A percentile compares a stretch with the other conserved stretches of the same genome.
Evolutionary conservation across 768 basidiomycete species (phyloP).

Genomic region (Suillus alpinus): DNA sequence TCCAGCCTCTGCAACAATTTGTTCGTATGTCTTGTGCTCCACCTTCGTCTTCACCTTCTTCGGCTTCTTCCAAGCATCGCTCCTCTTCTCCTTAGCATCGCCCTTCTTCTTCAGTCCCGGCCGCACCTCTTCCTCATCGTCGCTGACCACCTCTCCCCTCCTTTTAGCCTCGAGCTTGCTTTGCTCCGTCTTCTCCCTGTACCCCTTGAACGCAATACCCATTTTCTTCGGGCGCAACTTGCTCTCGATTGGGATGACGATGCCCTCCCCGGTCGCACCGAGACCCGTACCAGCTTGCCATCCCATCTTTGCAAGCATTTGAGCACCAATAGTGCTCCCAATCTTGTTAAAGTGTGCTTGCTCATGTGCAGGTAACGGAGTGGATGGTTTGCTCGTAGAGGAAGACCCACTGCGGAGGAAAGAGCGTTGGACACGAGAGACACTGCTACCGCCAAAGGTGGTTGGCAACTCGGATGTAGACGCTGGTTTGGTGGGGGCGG

Average conservation of each 20-base stretch:
- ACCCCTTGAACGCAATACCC: constrained; percentile 86
- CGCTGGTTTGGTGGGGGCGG: constrained; percentile 18
- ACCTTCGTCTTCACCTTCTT: constrained; percentile 83
- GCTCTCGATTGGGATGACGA: constrained; percentile 83
- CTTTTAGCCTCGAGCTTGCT: constrained; percentile 76
- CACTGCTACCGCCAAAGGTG: constrained; percentile 31
- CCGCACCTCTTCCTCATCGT: constrained; percentile 51
- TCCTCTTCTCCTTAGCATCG: constrained; percentile 59
- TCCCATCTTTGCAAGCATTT: constrained; percentile 93
- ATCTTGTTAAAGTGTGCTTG: constrained; percentile 80
- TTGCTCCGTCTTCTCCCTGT: constrained; percentile 86
- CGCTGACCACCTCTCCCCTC: constrained; percentile 70
- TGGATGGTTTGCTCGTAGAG: constrained; percentile 43
- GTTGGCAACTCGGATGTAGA: constrained; percentile 32
- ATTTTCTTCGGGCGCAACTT: constrained; percentile 82
- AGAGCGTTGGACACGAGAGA: constrained; percentile 39
- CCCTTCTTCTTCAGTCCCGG: constrained; percentile 18
- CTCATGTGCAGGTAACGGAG: constrained; percentile 62
- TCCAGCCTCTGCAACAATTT: constrained; percentile 87
- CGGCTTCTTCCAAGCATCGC: constrained; percentile 83
- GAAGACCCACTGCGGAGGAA: constrained; percentile 55
- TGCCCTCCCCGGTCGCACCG: constrained; percentile 73
- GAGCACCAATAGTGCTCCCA: constrained; percentile 75
- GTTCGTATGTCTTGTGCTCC: constrained; percentile 96
- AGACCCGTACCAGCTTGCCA: constrained; percentile 85